Conservation (phyloP, 2,329 filamentous ascomycete species). For the Endoconidiophora laricicola region DNA sequence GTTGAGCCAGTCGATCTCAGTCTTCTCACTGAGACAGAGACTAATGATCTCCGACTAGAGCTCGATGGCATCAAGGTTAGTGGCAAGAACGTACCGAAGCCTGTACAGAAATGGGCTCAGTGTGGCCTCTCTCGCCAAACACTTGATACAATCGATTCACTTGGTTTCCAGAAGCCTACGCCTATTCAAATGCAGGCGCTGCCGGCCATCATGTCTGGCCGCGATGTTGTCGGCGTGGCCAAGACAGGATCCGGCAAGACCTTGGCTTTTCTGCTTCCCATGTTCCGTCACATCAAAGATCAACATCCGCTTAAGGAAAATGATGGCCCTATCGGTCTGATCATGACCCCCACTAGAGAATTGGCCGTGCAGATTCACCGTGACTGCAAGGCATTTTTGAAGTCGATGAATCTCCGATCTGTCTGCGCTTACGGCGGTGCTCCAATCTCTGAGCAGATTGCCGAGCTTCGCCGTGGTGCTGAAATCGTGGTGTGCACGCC, state of each 20-base stretch:
- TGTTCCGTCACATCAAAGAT: conserved; percentile 97
- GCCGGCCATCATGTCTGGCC: conserved; percentile 86
- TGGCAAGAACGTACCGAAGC: conserved; percentile 76
- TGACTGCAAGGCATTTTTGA: conserved; percentile 89
- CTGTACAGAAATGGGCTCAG: conserved; percentile 92
- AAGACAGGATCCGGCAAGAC: conserved; percentile 98
- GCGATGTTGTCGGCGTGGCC: conserved; percentile 88
- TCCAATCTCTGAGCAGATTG: conserved; percentile 94
- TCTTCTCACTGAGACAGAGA: conserved; percentile 69
- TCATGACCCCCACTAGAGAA: conserved; percentile 90
- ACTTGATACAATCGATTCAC: conserved; percentile 62
- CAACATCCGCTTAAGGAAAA: conserved; percentile 65
- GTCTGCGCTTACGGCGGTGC: conserved; percentile 91
- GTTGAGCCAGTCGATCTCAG: conserved; percentile 72
- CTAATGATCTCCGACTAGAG: conserved; percentile 65
- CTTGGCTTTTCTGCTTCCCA: conserved; percentile 82
- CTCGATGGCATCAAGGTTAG: conserved; percentile 91
- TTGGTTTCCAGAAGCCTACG: conserved; percentile 79
- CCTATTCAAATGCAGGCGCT: conserved; percentile 92
- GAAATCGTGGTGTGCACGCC: conserved; percentile 93
- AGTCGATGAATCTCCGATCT: conserved; percentile 65
- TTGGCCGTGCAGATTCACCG: conserved; percentile 84
- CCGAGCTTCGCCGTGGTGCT: conserved; percentile 83
- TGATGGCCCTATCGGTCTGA: conserved; percentile 74
- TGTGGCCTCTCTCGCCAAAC: conserved; percentile 79